A percentile compares a stretch with the other conserved stretches of the same genome.
phyloP scores from a whole-genome alignment of 306 rosid genomes.

The Lagenaria siceraria region DNA sequence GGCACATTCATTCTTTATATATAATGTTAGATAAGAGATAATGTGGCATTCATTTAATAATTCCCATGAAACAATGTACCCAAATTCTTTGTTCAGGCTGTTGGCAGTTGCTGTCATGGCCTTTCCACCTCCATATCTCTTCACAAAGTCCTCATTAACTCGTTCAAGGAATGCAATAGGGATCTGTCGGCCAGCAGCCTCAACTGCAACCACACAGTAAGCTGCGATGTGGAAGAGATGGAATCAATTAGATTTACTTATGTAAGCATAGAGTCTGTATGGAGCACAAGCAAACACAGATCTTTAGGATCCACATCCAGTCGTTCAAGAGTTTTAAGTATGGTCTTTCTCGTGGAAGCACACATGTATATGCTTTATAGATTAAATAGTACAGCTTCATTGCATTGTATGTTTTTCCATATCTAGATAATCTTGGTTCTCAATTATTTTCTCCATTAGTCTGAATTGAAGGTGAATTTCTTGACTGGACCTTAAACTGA shows the following conservation, averaged over 20 bases:
- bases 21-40: not conserved
- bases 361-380: not conserved
- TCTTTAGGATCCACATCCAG: not conserved
- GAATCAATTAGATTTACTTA: not conserved
- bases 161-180: constrained; percentile 89
- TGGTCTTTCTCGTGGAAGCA: not conserved
- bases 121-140: constrained; percentile 78
- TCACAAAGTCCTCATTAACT: constrained; percentile 66
- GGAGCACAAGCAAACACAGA: not conserved
- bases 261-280: not conserved
- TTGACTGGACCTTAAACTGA: not conserved
- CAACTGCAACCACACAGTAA: constrained; percentile 82
- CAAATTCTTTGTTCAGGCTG: constrained; percentile 69
- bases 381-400: too few relatives aligned
- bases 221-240: constrained; percentile 33
- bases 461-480: not conserved
- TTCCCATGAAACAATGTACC: constrained; percentile 25
- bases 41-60: not conserved
- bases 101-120: constrained; percentile 69
- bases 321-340: not conserved
- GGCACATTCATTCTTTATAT: not conserved
- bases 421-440: not conserved
- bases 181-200: constrained; percentile 65
- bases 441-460: not conserved
- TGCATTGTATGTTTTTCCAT: not conserved